phyloP scores from a whole-genome alignment of 441 rosid species.

The Populus hybrid region DNA sequence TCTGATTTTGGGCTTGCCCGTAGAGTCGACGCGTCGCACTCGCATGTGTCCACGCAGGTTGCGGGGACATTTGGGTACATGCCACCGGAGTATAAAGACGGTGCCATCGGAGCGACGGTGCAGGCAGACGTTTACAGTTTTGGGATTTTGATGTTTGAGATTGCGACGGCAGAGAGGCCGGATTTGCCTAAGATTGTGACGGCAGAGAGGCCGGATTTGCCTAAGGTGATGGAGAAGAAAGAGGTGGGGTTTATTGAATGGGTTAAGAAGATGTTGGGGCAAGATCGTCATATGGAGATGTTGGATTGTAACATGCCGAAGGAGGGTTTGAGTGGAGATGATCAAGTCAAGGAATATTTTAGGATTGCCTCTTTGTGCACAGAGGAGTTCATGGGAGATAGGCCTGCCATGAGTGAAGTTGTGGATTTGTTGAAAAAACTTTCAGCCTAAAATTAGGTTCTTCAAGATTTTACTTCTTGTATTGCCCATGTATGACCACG shows the following conservation, averaged over 20 bases:
- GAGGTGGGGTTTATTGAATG: conserved; percentile 58
- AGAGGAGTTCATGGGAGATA: conserved; percentile 31
- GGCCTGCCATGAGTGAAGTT: conserved; percentile 65
- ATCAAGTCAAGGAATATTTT: conserved; percentile 48
- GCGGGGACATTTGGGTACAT: conserved; percentile 97
- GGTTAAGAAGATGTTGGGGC: conserved; percentile 42
- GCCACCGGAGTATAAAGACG: conserved; percentile 93
- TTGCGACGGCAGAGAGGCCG: conserved; percentile 55
- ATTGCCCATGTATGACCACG: too few species aligned
- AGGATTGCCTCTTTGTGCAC: conserved; percentile 59
- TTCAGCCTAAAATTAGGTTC: not conserved
- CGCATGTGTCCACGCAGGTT: conserved; percentile 86
- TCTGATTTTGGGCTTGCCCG: conserved; percentile 88
- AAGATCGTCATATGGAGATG: conserved; percentile 50
- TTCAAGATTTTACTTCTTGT: too few species aligned
- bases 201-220: conserved; percentile 58
- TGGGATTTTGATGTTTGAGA: conserved; percentile 77
- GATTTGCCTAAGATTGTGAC: conserved; percentile 64
- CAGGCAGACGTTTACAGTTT: conserved; percentile 78
- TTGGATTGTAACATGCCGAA: conserved; percentile 30
- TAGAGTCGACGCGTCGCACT: conserved; percentile 35
- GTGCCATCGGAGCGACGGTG: conserved; percentile 57
- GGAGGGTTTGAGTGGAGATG: conserved; percentile 27
- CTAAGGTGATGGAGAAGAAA: conserved; percentile 26
- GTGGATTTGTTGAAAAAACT: conserved; percentile 34